Evolutionary conservation across 495 filamentous ascomycete genomes (phyloP), one percentile per base, ranked within the genome.

Genomic region (Tuber indicum): DNA sequence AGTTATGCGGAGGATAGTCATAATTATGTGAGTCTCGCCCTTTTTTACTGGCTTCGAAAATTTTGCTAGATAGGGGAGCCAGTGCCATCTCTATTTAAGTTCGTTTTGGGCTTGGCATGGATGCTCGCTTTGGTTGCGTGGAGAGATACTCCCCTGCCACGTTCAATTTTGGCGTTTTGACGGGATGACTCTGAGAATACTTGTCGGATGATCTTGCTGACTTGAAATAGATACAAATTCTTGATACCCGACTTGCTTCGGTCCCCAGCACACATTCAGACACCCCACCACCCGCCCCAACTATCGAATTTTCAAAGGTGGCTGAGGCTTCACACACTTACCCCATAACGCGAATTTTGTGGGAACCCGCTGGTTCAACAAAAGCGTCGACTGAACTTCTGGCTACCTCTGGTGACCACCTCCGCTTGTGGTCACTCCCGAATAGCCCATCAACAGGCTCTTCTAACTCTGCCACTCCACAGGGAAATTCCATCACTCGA

Each of bases 321-420:
- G 96, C 96, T 3, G 96, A 99, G 87, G 96, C 96, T 4, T 97
- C 94, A 8, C 96, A 98, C 85, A 97, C 96, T 26, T 99, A 98
- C 83, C 96, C 96, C 1, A 96, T 99, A 32, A 99, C 96, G 0
- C 90, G 96, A 73, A 92, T 99, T 76, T 85, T 99, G 23, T 99
- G 96, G 96, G 96, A 99, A 82, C 96, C 96, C 10, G 94, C 95
- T 23, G 97, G 93, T n/a, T 92, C 94, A 23, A 92, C 96, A 84
- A 99, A 99, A 84, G 92, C 95, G 81, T 94, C 94, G 0, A 99
- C 96, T 9, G 96, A 99, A 86, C 89, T 99, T 39, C 88, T 99
- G 42, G 96, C 96, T 6, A 99, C 96, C 23, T 98, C 95, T 43
- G 96, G 96, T 41, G 96, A 99, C 84, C 96, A 99, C 86, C 88